Evolutionary conservation across 768 basidiomycete species (phyloP).

Genomic region (Suillus bovinus): DNA sequence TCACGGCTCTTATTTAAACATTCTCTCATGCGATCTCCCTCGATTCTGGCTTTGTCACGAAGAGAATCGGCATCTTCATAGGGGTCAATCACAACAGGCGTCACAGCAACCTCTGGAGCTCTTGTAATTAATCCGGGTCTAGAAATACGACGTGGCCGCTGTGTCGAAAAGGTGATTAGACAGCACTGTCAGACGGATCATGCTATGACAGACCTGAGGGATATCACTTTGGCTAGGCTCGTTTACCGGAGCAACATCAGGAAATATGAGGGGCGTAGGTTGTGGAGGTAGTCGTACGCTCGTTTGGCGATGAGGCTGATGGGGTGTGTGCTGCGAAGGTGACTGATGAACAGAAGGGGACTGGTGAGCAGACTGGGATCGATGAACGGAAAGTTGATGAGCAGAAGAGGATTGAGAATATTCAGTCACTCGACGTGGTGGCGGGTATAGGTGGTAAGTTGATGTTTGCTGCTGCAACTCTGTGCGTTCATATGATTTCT

Average conservation of each 20-base stretch:
- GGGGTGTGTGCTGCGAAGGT: neutral
- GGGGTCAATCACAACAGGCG: neutral
- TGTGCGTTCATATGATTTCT: too few species aligned
- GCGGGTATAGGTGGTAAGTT: too few species aligned
- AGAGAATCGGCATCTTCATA: conserved; percentile 49
- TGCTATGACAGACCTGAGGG: neutral
- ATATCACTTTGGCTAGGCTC: neutral
- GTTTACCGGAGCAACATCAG: neutral
- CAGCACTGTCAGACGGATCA: neutral
- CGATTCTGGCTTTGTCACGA: conserved; percentile 66
- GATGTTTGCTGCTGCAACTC: too few species aligned
- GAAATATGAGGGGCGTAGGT: neutral
- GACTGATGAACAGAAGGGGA: too few species aligned
- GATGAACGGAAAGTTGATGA: too few species aligned
- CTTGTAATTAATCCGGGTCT: neutral
- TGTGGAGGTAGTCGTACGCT: neutral
- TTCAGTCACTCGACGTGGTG: too few species aligned
- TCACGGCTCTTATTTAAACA: conserved; percentile 64
- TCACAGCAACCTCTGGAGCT: neutral
- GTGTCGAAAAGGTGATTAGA: neutral
- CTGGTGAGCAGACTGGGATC: too few species aligned
- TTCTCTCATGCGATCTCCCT: conserved; percentile 69
- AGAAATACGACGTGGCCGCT: neutral
- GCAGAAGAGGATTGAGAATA: too few species aligned
- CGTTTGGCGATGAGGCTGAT: neutral